Evolutionary conservation across 2,329 filamentous ascomycete species (phyloP), one percentile per base, ranked within the genome.

Genomic region (Aspergillus sp.): DNA sequence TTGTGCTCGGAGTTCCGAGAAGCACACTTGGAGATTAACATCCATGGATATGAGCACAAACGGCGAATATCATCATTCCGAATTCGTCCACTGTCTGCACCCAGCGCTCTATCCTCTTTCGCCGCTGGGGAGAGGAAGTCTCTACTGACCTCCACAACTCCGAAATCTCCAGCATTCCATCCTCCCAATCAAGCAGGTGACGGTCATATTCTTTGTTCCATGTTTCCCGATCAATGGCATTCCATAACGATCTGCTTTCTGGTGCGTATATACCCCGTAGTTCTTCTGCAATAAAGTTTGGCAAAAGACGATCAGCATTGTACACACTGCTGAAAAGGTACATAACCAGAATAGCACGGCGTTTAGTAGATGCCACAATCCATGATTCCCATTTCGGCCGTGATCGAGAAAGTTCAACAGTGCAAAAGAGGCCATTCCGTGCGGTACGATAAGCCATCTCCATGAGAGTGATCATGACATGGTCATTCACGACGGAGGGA

Each of bases 281-380:
- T 53, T 81, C 79, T 0, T 66, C 71, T 0, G 73, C 77, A 0
- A 80, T 58, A 43, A 74, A 80, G 0, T 70, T 74, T 0, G 74
- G 72, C 0, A 76, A 53, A 0, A 66, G 65, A 4, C 76, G 66
- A 7, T 71, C 63, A 0, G 69, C 57, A 1, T 71, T 69, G 5
- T 79, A 69, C 0, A 78, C 57, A 38, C 71, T 78, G 49, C 77
- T 76, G 39, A 81, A 73, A 3, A 81, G 60, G 47, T 80, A 81
- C 70, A 79, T 75, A 0, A 68, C 66, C 49, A 70, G 79, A 0
- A 82, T 50, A 0, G 75, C 73, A 3, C 79, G 69, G 2, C 78
- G 67, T 50, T 79, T 81, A 0, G 78, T 68, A 39, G 78, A 75
- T 0, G 72, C 72, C 0, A 77, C 58, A 4, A 80, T 72, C 79